These are phyloP conservation scores for Pneumocystis wakefieldiae DNA, from an alignment of 1,139 yeast genomes.

Conservation along the genomic window DNA sequence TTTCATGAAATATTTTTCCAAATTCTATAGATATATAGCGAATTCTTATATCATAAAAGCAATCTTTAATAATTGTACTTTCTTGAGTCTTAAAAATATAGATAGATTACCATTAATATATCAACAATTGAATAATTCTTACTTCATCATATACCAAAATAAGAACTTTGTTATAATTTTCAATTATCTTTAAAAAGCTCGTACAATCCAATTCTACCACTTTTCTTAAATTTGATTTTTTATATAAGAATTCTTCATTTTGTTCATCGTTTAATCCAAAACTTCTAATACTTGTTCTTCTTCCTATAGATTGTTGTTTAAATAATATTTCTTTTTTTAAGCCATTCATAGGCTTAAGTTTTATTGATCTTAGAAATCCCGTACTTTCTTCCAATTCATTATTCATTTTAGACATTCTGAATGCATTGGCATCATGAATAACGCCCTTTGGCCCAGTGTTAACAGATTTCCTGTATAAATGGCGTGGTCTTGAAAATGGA, in stretches of 20 bases:
- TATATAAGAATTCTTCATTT: not conserved
- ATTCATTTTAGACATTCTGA: not conserved
- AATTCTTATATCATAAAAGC: not conserved
- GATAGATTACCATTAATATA: not conserved
- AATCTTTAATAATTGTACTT: slow-evolving; percentile 1
- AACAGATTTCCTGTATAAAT: not conserved
- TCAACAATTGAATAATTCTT: not conserved
- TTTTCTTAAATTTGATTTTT: not conserved
- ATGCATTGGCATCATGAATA: slow-evolving; percentile 5
- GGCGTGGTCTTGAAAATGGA: not conserved
- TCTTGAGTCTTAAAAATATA: slow-evolving; percentile 2
- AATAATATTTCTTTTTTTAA: not conserved
- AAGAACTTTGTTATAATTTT: slow-evolving; percentile 4
- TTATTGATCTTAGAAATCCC: not conserved
- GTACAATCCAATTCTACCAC: slow-evolving; percentile 6
- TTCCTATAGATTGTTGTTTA: not conserved
- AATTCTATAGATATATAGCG: slow-evolving; percentile 5
- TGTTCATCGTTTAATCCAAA: not conserved
- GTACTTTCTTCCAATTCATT: not conserved
- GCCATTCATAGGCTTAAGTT: not conserved
- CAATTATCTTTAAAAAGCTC: slow-evolving; percentile 6
- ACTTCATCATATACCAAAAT: slow-evolving; percentile 7
- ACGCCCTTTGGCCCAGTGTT: slow-evolving; percentile 15
- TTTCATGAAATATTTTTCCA: slow-evolving; percentile 2
- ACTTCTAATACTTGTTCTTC: no score